Base-by-base conservation (phyloP, 2,329 filamentous ascomycete genomes). In the Fusarium ambrosium region DNA sequence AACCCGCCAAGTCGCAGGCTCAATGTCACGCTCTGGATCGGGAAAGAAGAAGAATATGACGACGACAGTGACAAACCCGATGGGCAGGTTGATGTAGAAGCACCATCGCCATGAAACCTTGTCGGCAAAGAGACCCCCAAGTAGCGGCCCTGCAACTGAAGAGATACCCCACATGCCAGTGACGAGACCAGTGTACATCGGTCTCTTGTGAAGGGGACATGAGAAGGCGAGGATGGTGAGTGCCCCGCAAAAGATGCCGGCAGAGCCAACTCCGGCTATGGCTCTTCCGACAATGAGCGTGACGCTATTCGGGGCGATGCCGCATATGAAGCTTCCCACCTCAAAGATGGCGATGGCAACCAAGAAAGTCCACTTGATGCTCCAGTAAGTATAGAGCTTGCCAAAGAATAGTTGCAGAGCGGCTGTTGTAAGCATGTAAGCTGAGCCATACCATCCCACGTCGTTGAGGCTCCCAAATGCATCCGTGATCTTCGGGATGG, bases 361-460 rank as follows among this genome's bases (percentile, higher is more conserved):
- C 22, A 87, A 69, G 69, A 83, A 86, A 4, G 84, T 81, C 70
- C 79, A 82, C 70, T 86, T 86, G 75, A 85, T 82, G 69, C 81
- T 81, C 75, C 81, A 86, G 67, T 86, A 86, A 18, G 84, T 87
- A 74, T 86, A 87, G 48, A 87, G 71, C 64, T 85, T 86, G 37
- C 83, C 84, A 63, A 82, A 83, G 36, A 83, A 78, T 8, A 85
- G 77, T 67, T 86, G 84, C 18, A 86, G 80, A 1, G 84, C 82
- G 32, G 82, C 79, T 6, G 82, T 80, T 4, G 85, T 85, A 34
- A 87, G 81, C 71, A 86, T 79, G 71, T 86, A 85, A 45, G 84
- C 82, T 7, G 78, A 84, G 4, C 85, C 86, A 68, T 89, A 88
- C 87, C 87, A 89, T 56, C 85, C 86, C 13, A 89, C 84, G 64